Conservation (phyloP, 352 stramenopile genomes). For the Pythium brachiatum region DNA sequence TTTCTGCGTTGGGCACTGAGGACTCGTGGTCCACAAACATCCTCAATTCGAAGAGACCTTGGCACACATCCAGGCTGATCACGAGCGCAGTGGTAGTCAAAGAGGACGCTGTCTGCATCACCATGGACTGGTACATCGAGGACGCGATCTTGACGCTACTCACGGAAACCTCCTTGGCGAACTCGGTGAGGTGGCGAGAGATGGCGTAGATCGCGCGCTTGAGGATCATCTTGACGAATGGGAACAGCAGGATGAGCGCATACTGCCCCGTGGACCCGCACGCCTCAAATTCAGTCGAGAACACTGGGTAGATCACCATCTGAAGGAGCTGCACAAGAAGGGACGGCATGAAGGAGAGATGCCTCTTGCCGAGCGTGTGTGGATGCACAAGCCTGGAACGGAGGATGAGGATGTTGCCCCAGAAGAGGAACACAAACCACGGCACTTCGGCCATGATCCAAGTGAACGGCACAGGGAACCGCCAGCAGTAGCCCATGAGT, state of each 20-base stretch:
- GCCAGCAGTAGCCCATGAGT: slow-evolving; percentile 7
- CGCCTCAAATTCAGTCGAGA: slow-evolving; percentile 4
- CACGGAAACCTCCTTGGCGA: slow-evolving; percentile 14
- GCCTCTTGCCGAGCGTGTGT: neutral
- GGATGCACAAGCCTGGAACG: neutral
- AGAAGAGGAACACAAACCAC: slow-evolving; percentile 4
- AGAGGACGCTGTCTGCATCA: slow-evolving; percentile 21
- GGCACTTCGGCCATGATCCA: neutral
- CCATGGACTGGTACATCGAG: slow-evolving; percentile 23
- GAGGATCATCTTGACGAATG: slow-evolving; percentile 1
- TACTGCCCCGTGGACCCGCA: neutral
- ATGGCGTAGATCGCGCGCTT: neutral
- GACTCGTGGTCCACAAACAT: slow-evolving; percentile 10
- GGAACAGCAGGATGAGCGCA: slow-evolving; percentile 11
- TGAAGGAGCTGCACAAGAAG: slow-evolving; percentile 12
- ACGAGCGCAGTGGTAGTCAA: neutral
- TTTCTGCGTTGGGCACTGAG: neutral
- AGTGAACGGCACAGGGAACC: slow-evolving; percentile 19
- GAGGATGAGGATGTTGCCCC: slow-evolving; percentile 7
- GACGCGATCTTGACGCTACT: slow-evolving; percentile 19
- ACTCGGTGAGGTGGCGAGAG: slow-evolving; percentile 4
- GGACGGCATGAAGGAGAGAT: slow-evolving; percentile 6
- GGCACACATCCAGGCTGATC: slow-evolving; percentile 11
- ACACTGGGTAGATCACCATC: slow-evolving; percentile 18
- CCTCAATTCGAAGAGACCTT: slow-evolving; percentile 5